Percentiles rank a stretch among this genome's conserved stretches.
These are phyloP conservation scores for Leccinellum luteum DNA, from an alignment of 768 basidiomycete species.

Conservation along the genomic window DNA sequence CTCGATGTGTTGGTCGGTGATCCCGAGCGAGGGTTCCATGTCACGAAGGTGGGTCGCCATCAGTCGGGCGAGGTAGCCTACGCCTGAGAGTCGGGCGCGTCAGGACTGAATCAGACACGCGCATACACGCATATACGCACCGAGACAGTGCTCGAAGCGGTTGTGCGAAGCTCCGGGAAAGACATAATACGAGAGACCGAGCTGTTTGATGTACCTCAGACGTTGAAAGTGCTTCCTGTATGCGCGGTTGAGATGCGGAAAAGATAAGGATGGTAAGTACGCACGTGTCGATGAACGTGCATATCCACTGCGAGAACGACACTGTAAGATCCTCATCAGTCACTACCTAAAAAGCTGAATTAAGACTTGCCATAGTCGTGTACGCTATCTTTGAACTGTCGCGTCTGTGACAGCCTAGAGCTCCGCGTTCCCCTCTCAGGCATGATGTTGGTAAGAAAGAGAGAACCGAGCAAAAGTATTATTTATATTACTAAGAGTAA, in stretches of 20 bases:
- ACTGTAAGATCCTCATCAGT: slow-evolving; percentile 12
- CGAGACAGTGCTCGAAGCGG: slow-evolving; percentile 82
- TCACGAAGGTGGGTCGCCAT: slow-evolving; percentile 56
- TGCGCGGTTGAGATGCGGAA: background rate
- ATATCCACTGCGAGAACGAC: slow-evolving; percentile 36
- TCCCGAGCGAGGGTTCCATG: slow-evolving; percentile 58
- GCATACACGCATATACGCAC: slow-evolving; percentile 34
- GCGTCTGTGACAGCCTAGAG: slow-evolving; percentile 6
- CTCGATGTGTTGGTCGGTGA: slow-evolving; percentile 67
- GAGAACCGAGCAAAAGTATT: no score
- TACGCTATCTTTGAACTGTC: slow-evolving; percentile 39
- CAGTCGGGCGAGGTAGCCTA: slow-evolving; percentile 67
- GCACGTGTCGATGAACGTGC: slow-evolving; percentile 68
- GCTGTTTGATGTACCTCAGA: slow-evolving; percentile 73
- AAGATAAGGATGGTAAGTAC: background rate
- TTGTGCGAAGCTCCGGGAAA: slow-evolving; percentile 80
- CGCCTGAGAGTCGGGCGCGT: slow-evolving; percentile 46
- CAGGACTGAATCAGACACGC: background rate
- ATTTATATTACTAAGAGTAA: no score
- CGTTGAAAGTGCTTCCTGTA: slow-evolving; percentile 68
- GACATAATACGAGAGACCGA: slow-evolving; percentile 72
- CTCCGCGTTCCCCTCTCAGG: slow-evolving; percentile 3
- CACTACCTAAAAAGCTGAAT: no score
- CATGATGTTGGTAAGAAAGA: no score
- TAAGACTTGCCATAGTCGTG: slow-evolving; percentile 39